Conservation (phyloP, 192 early-diverging fungal genomes). For the Helicostylum pulchrum region DNA sequence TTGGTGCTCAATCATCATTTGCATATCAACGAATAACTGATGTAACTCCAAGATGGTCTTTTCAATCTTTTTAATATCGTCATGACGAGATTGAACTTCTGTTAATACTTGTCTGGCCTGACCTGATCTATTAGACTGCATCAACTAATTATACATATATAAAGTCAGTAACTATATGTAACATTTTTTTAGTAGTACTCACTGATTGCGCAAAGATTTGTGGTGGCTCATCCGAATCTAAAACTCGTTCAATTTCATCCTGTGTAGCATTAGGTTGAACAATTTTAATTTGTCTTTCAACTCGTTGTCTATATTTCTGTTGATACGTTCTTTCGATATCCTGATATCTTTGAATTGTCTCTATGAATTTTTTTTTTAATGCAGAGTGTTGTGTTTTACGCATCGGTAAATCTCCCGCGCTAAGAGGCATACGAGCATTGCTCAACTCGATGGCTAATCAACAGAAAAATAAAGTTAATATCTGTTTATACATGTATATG, state of each 20-base stretch:
- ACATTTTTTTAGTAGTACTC: no score
- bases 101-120: constrained; percentile 75
- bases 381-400: constrained; percentile 42
- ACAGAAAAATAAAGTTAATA: neutral
- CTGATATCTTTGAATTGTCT: constrained; percentile 73
- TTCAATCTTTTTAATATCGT: constrained; percentile 87
- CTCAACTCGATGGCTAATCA: constrained; percentile 36
- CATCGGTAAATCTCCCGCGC: constrained; percentile 35
- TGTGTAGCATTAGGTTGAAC: constrained; percentile 78
- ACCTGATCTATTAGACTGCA: constrained; percentile 70
- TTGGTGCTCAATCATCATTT: constrained; percentile 74
- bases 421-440: constrained; percentile 33
- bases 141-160: constrained; percentile 49
- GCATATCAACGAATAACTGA: constrained; percentile 87
- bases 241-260: constrained; percentile 71
- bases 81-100: constrained; percentile 82
- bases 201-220: constrained; percentile 84
- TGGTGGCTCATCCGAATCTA: constrained; percentile 68
- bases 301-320: constrained; percentile 76
- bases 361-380: constrained; percentile 60
- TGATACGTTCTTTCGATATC: constrained; percentile 75
- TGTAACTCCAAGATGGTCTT: constrained; percentile 85
- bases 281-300: constrained; percentile 83
- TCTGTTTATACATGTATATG: neutral
- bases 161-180: neutral